A percentile compares a stretch with the other conserved stretches of the same genome.
Evolutionary conservation across 75 land plant species (phyloP).

Genomic region (Selaginella moellendorffii): DNA sequence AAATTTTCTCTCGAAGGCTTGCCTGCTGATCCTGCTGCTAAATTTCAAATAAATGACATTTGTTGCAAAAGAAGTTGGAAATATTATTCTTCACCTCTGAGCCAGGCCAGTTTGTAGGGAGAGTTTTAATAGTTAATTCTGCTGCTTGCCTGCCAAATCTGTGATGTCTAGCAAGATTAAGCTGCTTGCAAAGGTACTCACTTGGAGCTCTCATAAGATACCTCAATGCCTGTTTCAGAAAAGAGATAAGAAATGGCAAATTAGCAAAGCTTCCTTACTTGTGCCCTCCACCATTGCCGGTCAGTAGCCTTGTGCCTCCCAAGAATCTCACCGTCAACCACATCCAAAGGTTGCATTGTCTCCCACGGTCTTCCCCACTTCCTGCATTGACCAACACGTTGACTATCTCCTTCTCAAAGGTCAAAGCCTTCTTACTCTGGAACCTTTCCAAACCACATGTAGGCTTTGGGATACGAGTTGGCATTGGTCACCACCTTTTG

Average conservation of each 20-base stretch:
- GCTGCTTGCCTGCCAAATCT: conserved; percentile 80
- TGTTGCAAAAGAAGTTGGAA: too few relatives aligned
- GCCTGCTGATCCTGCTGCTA: too few relatives aligned
- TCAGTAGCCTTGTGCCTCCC: conserved; percentile 49
- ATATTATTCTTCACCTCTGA: conserved; percentile 8
- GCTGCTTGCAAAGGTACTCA: conserved; percentile 43
- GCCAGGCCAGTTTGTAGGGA: conserved; percentile 18
- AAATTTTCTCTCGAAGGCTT: background rate
- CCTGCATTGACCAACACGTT: conserved; percentile 22
- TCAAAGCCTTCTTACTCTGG: conserved; percentile 31
- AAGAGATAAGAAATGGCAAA: background rate
- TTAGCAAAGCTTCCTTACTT: conserved; percentile 21
- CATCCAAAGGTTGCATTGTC: conserved; percentile 64
- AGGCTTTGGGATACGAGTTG: conserved; percentile 41
- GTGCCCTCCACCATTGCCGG: conserved; percentile 83
- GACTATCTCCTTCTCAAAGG: background rate
- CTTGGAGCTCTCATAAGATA: conserved; percentile 74
- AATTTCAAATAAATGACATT: too few relatives aligned
- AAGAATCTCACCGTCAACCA: conserved; percentile 46
- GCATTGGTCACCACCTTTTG: conserved; percentile 39
- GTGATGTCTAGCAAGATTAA: conserved; percentile 64
- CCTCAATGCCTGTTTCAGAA: conserved; percentile 17
- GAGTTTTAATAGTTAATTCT: conserved; percentile 27
- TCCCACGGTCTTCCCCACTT: conserved; percentile 76
- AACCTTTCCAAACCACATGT: conserved; percentile 47